Percentiles rank a stretch among this genome's conserved stretches.
These are phyloP conservation scores for Nannizziopsis arthrosporioides DNA, from an alignment of 2,329 filamentous ascomycete species.

Conservation along the genomic window DNA sequence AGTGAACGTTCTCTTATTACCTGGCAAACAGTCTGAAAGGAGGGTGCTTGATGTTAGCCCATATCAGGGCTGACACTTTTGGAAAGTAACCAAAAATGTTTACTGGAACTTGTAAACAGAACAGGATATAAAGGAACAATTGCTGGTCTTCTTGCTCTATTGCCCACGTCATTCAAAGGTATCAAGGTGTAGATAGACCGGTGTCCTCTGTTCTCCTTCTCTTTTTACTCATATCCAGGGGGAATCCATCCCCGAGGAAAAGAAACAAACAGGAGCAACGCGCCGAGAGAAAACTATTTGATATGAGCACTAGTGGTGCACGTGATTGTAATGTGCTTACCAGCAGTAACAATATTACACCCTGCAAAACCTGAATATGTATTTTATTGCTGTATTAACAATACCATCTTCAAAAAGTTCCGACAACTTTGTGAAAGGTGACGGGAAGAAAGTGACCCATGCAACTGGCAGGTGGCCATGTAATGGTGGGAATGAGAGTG, in stretches of 20 bases:
- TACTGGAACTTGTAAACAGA: too few species aligned
- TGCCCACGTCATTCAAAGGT: too few species aligned
- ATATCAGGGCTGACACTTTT: too few species aligned
- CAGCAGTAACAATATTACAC: neutral
- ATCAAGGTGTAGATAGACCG: neutral
- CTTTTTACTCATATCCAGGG: neutral
- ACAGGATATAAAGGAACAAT: too few species aligned
- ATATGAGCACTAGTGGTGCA: neutral
- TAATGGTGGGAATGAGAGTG: conserved; percentile 9
- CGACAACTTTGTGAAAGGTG: neutral
- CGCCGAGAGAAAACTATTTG: too few species aligned
- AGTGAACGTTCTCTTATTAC: neutral
- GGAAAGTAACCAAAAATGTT: too few species aligned
- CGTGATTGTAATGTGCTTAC: neutral
- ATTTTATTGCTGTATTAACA: neutral
- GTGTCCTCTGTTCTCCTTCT: neutral
- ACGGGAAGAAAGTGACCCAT: neutral
- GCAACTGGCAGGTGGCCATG: too few species aligned
- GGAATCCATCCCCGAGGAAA: neutral
- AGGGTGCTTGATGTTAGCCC: too few species aligned
- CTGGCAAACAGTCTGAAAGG: too few species aligned
- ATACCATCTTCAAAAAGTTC: neutral
- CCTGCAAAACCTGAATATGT: neutral
- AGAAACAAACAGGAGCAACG: neutral
- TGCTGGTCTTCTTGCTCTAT: too few species aligned